Base-by-base conservation (phyloP, 192 early-diverging fungal genomes). In the Haplosporangium gracile region DNA sequence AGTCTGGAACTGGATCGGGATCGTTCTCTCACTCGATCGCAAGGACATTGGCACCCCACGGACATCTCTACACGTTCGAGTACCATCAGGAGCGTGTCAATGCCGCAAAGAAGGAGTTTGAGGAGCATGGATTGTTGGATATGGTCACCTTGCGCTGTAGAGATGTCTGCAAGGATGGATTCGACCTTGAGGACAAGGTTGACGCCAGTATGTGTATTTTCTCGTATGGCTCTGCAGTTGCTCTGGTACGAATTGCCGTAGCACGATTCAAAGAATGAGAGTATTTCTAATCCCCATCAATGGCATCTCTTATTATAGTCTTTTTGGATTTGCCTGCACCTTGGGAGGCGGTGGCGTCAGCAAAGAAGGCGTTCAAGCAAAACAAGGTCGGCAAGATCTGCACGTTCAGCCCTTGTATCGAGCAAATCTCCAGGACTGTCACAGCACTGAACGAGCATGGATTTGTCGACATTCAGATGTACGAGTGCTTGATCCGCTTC, bases 1-100 rank as follows among this genome's bases (percentile, higher is more conserved):
- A 99, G 88, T 94, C 95, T 9, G 97, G 95, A 42, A 99, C 98
- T 9, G 98, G 98, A 32, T 96, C 94, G 49, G 98, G 97, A n/a
- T 99, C 98, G 15, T 99, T 99, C 76, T 98, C 98, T 22, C 98
- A 99, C 83, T 97, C 97, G 15, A 94, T 99, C 69, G 96, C 95
- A 0, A 92, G 97, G 22, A 96, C 96, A 0, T 91, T 99, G 60
- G 96, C 95, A 6, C 97, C 97, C 4, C 92, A 89, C 0, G 98
- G 98, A 11, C 95, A 95, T 60, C 82, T 99, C n/a, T 97, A 95
- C 88, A 95, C 97, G 15, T 99, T 97, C 78, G 98, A 99, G 82
- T 99, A 96, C 88, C 97, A 97, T 85, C 93, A 94, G 85, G 90
- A 94, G 39, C 93, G 98, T 40, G 95, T 92, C 5, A 88, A 90